Evolutionary conservation across 139 green algal species (phyloP).

Genomic region (Chlorella sp.): DNA sequence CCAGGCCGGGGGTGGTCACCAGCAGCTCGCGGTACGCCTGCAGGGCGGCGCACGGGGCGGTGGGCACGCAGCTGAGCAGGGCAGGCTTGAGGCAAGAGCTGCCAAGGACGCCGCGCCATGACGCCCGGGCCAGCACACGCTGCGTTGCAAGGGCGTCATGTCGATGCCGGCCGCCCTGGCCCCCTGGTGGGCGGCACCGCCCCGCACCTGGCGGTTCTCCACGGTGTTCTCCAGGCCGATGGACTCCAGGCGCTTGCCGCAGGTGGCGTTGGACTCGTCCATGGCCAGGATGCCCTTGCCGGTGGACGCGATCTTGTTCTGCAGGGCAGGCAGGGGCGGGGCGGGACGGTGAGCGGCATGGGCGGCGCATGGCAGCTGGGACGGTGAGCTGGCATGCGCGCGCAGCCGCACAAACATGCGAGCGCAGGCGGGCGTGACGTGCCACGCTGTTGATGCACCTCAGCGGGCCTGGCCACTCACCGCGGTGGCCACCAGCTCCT

Average conservation of each 20-base stretch:
- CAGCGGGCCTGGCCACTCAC: neutral
- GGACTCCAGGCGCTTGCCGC: constrained; percentile 87
- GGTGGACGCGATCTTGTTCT: constrained; percentile 84
- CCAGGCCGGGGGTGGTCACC: constrained; percentile 88
- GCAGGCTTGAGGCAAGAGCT: no score
- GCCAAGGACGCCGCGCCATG: no score
- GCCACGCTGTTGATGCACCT: neutral
- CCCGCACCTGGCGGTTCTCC: constrained; percentile 82
- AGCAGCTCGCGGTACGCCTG: constrained; percentile 97
- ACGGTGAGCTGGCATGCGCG: neutral
- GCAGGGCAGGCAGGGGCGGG: neutral
- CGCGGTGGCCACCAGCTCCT: constrained; percentile 30
- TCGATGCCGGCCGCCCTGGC: no score
- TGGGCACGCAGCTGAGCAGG: no score
- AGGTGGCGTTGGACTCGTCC: constrained; percentile 99
- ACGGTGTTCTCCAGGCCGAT: constrained; percentile 99
- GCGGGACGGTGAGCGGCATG: neutral
- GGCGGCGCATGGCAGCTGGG: neutral
- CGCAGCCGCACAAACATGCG: no score
- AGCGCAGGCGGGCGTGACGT: no score
- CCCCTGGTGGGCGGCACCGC: no score
- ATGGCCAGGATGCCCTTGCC: constrained; percentile 92
- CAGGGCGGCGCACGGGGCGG: no score
- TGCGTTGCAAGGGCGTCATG: no score
- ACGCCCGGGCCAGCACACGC: no score